A percentile compares a stretch with the other conserved stretches of the same genome.
Evolutionary conservation across 768 basidiomycete species (phyloP).

Genomic region (Xerocomellus dryophilus): DNA sequence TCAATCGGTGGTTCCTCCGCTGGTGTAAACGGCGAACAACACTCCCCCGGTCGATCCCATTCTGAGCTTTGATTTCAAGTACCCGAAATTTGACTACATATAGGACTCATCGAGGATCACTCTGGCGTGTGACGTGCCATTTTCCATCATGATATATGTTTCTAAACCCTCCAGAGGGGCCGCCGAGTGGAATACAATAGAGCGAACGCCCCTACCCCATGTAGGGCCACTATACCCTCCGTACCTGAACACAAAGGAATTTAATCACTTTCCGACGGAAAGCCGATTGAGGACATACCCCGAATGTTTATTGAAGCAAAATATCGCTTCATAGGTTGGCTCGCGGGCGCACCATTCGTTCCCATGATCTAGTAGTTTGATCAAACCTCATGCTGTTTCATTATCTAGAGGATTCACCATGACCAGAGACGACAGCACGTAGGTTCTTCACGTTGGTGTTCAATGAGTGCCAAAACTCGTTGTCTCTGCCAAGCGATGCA

Average conservation of each 20-base stretch:
- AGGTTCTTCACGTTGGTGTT: slow-evolving; percentile 60
- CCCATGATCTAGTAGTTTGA: slow-evolving; percentile 55
- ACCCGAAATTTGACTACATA: background rate
- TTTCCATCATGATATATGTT: slow-evolving; percentile 65
- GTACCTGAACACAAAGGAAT: slow-evolving; percentile 43
- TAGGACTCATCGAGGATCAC: slow-evolving; percentile 49
- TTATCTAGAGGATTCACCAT: slow-evolving; percentile 43
- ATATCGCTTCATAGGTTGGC: slow-evolving; percentile 55
- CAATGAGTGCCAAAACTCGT: slow-evolving; percentile 60
- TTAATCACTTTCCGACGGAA: background rate
- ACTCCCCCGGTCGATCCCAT: background rate
- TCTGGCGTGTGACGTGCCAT: slow-evolving; percentile 53
- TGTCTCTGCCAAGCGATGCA: slow-evolving; percentile 44
- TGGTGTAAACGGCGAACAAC: too few relatives aligned
- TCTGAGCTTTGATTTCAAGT: background rate
- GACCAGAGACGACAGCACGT: slow-evolving; percentile 66
- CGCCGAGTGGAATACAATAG: slow-evolving; percentile 54
- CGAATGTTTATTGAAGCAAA: slow-evolving; percentile 76
- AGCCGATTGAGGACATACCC: slow-evolving; percentile 40
- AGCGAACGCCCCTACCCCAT: slow-evolving; percentile 68
- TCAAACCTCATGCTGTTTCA: background rate
- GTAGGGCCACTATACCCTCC: slow-evolving; percentile 50
- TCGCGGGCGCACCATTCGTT: slow-evolving; percentile 79
- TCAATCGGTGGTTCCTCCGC: too few relatives aligned
- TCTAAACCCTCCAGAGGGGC: slow-evolving; percentile 46